A percentile compares a stretch with the other conserved stretches of the same genome.
These are phyloP conservation scores for Inga oerstediana DNA, from an alignment of 306 rosid species.

Conservation along the genomic window DNA sequence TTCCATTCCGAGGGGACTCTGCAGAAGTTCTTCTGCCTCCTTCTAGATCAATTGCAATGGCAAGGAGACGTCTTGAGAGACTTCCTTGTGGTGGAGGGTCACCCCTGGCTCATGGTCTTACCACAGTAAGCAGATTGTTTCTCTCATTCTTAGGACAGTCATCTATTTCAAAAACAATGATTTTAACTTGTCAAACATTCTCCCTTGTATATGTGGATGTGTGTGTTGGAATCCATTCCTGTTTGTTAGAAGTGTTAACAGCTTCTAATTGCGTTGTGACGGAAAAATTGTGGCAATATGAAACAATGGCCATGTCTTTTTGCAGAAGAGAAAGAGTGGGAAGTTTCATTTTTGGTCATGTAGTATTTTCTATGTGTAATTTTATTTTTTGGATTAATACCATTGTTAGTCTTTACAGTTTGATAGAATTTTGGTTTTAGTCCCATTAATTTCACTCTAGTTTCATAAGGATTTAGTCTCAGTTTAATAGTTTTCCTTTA, in stretches of 20 bases:
- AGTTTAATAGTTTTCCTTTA: too few species aligned
- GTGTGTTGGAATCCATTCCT: neutral
- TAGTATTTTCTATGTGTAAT: constrained; percentile 8
- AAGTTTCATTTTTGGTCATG: constrained; percentile 20
- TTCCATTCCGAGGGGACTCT: constrained; percentile 96
- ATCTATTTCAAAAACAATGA: constrained; percentile 1
- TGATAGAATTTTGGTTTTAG: too few species aligned
- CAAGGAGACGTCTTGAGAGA: constrained; percentile 92
- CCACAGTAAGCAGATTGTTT: constrained; percentile 61
- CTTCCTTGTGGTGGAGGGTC: constrained; percentile 99
- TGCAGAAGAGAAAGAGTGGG: constrained; percentile 22
- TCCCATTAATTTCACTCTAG: too few species aligned
- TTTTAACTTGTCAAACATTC: constrained; percentile 28
- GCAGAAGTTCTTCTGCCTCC: constrained; percentile 99
- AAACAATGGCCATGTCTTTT: constrained; percentile 14
- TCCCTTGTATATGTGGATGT: neutral
- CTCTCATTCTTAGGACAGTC: constrained; percentile 23
- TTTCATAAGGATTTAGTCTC: too few species aligned
- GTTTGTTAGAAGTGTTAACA: constrained; percentile 1
- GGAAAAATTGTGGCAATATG: constrained; percentile 1
- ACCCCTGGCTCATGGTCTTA: constrained; percentile 97
- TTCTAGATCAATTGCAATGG: constrained; percentile 98
- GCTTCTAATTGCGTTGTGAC: constrained; percentile 15
- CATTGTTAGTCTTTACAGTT: too few species aligned
- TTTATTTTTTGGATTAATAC: too few species aligned